These are phyloP conservation scores for Oidiodendron maius DNA, from an alignment of 495 filamentous ascomycete species.

Conservation along the genomic window DNA sequence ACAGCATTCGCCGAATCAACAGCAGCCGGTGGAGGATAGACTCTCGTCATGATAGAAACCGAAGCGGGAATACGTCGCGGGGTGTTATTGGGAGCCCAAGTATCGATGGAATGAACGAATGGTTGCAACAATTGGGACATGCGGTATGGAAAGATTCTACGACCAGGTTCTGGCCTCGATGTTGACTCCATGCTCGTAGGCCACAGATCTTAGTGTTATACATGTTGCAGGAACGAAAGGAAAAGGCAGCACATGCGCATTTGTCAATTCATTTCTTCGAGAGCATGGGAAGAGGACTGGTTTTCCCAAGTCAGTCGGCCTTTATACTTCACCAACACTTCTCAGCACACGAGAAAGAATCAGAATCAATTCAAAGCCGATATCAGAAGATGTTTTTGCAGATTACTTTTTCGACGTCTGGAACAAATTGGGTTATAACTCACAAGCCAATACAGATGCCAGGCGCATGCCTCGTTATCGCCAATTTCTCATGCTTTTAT, in stretches of 20 bases:
- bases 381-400: constrained; percentile 74
- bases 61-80: too few species aligned
- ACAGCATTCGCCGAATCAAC: too few species aligned
- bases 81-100: too few species aligned
- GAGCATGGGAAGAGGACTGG: constrained; percentile 26
- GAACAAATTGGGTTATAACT: too few species aligned
- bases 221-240: constrained; percentile 92
- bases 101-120: too few species aligned
- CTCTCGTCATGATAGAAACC: too few species aligned
- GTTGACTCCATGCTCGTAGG: too few species aligned
- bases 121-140: too few species aligned
- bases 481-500: constrained; percentile 69
- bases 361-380: constrained; percentile 66
- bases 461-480: constrained; percentile 41
- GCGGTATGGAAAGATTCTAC: too few species aligned
- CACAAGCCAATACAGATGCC: too few species aligned
- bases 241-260: constrained; percentile 79
- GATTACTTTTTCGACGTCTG: constrained; percentile 84
- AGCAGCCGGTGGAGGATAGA: too few species aligned
- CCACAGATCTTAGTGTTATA: constrained; percentile 65
- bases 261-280: constrained; percentile 47
- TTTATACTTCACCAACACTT: constrained; percentile 84
- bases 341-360: constrained; percentile 83
- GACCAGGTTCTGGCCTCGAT: too few species aligned
- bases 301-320: constrained; percentile 61